These are phyloP conservation scores for Thelephora aurantiotincta DNA, from an alignment of 768 basidiomycete species.

Conservation along the genomic window DNA sequence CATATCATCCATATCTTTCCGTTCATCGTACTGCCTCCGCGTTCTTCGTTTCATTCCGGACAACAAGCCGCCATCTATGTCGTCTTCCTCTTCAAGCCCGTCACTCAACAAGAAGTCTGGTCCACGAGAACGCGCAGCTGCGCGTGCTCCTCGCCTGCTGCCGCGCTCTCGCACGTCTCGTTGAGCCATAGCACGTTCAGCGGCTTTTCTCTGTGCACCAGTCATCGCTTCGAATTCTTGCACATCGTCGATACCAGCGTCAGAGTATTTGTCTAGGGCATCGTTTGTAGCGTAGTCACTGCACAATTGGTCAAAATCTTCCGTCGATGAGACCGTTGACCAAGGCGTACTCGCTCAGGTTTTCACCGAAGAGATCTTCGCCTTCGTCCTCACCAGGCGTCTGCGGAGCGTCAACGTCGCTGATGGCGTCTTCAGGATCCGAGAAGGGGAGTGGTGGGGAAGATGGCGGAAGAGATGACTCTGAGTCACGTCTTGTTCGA, in stretches of 20 bases:
- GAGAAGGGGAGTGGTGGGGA: constrained; percentile 36
- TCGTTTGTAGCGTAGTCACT: constrained; percentile 84
- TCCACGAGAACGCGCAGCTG: constrained; percentile 64
- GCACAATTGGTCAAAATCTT: not conserved
- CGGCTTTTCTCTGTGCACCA: constrained; percentile 59
- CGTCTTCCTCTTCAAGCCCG: constrained; percentile 47
- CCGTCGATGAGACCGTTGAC: not conserved
- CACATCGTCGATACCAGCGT: constrained; percentile 76
- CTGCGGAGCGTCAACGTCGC: constrained; percentile 51
- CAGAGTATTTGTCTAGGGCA: constrained; percentile 76
- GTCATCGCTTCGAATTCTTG: constrained; percentile 54
- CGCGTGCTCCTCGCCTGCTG: constrained; percentile 57
- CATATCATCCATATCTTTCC: constrained; percentile 79
- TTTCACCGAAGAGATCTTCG: constrained; percentile 88
- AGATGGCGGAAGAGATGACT: constrained; percentile 55
- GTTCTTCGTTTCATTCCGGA: constrained; percentile 72
- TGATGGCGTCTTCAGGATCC: constrained; percentile 73
- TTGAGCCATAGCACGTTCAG: constrained; percentile 77
- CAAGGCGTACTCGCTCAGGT: constrained; percentile 47
- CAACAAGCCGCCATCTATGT: constrained; percentile 48
- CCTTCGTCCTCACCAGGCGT: constrained; percentile 65
- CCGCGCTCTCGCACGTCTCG: constrained; percentile 66
- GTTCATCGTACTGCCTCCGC: constrained; percentile 88
- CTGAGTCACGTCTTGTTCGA: constrained; percentile 37
- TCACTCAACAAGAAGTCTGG: constrained; percentile 84